Evolutionary conservation across 2,329 filamentous ascomycete genomes (phyloP).

Genomic region (Aspergillus costaricaensis): DNA sequence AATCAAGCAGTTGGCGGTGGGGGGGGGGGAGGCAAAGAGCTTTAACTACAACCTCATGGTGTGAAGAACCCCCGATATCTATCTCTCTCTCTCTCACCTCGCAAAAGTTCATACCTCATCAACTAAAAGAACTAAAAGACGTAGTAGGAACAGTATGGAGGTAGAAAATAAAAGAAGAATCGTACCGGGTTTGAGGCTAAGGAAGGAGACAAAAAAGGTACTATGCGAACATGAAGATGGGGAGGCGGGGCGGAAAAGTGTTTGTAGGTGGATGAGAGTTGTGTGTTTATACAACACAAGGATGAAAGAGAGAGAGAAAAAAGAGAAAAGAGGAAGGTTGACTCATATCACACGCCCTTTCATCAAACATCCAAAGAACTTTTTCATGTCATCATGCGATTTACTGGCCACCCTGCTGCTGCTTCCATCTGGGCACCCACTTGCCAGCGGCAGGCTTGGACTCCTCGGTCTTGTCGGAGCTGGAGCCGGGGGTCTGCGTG

Average conservation of each 20-base stretch:
- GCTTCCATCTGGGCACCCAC: constrained; percentile 44
- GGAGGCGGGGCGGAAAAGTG: neutral
- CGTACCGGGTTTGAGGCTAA: neutral
- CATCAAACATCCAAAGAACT: constrained; percentile 8
- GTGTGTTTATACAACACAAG: neutral
- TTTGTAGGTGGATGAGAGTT: neutral
- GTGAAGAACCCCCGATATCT: too few species aligned
- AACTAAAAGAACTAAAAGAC: neutral
- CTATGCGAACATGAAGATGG: neutral
- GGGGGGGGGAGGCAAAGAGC: neutral
- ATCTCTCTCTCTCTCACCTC: neutral
- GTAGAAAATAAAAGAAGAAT: neutral
- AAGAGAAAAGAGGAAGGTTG: constrained; percentile 17
- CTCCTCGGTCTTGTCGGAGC: constrained; percentile 31
- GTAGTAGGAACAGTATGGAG: neutral
- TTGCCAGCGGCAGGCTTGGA: constrained; percentile 30
- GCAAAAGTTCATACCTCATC: neutral
- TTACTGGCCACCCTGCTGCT: constrained; percentile 37
- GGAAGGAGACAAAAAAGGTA: neutral
- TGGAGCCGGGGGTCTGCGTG: constrained; percentile 22
- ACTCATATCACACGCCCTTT: constrained; percentile 14
- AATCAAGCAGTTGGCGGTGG: neutral
- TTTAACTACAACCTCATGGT: neutral
- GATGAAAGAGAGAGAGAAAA: neutral
- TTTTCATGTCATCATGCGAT: constrained; percentile 18